Evolutionary conservation across 2,329 filamentous ascomycete genomes (phyloP), one percentile per base, ranked within the genome.

Genomic region (Sporothrix humicola): DNA sequence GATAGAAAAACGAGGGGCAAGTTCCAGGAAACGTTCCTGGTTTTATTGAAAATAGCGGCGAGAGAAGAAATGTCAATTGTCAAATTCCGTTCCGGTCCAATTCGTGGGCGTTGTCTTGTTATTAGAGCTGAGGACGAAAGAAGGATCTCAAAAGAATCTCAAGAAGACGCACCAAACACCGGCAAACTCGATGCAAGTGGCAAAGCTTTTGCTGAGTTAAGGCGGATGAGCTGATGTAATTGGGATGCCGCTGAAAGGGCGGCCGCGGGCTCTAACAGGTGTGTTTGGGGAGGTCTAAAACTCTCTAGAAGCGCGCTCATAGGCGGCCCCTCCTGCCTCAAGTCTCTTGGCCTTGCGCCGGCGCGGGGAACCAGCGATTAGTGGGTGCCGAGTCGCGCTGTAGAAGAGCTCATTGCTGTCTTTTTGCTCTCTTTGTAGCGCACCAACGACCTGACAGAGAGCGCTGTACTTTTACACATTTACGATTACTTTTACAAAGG

Each of bases 171-270:
- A 48, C 2, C 46, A 37, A 37, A 37, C 31, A 37, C 31, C 31
- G 31, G 31, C 31, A 37, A 7, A 37, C 31, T 37, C 31, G 31
- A 37, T 37, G 54, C n/a, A 58, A 48, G 61, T 26, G 42, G 42
- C 61, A 48, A 48, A 26, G 42, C 61, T 2, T 56, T 56, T n/a
- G 59, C 31, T 20, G n/a, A 26, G n/a, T 13, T 23, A 5, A 13
- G 12, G n/a, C 42, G 20, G 23, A 37, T 66, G 61, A 66, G 61
- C 61, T 66, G 61, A 66, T 66, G 61, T 66, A 66, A 66, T 66
- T 66, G n/a, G 61, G 61, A 65, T 48, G 61, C 17, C 37, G 7
- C 5, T 42, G 59, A 46, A 46, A 23, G 46, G 54, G 31, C 31
- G 7, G 31, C 31, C 31, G 31, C 5, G 31, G 31, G 61, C 42